Conservation (phyloP, 2,329 filamentous ascomycete species). For the Curvularia sp. region DNA sequence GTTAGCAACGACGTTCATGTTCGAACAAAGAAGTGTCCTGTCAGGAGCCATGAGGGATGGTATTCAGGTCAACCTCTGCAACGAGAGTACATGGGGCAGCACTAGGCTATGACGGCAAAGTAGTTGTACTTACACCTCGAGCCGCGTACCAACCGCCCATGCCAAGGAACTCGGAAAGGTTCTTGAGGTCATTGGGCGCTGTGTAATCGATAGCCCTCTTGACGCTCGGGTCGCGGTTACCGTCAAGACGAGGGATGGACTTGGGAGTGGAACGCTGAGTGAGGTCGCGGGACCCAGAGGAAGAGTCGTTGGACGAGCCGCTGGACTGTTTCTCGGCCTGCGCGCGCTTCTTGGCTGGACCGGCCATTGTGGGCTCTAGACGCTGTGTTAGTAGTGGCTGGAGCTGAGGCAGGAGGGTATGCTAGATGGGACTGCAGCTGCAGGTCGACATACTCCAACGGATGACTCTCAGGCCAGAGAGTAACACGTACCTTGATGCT, state of each 20-base stretch:
- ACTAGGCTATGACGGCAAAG: slow-evolving; percentile 12
- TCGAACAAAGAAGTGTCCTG: slow-evolving; percentile 23
- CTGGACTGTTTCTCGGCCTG: slow-evolving; percentile 39
- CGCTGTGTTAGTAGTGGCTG: slow-evolving; percentile 27
- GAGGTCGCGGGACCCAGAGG: slow-evolving; percentile 33
- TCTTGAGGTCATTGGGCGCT: slow-evolving; percentile 41
- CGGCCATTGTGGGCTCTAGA: slow-evolving; percentile 46
- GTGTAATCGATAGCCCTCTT: slow-evolving; percentile 34
- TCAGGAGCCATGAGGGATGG: slow-evolving; percentile 13
- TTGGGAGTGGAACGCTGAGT: slow-evolving; percentile 39
- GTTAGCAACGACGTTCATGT: slow-evolving; percentile 38
- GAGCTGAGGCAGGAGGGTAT: slow-evolving; percentile 5
- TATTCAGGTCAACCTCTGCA: slow-evolving; percentile 14
- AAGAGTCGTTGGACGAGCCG: slow-evolving; percentile 37
- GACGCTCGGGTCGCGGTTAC: slow-evolving; percentile 43
- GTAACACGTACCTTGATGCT: slow-evolving; percentile 25
- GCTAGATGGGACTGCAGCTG: not conserved
- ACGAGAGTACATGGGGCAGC: slow-evolving; percentile 16
- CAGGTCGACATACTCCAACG: not conserved
- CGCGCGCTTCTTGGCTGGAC: slow-evolving; percentile 46
- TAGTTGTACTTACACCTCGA: slow-evolving; percentile 49
- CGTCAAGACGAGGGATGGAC: slow-evolving; percentile 44
- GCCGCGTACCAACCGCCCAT: slow-evolving; percentile 45
- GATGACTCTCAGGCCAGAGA: not conserved
- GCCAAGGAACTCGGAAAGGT: slow-evolving; percentile 48